Base-by-base conservation (phyloP, 2,329 filamentous ascomycete species). In the Metarhizium robertsii region DNA sequence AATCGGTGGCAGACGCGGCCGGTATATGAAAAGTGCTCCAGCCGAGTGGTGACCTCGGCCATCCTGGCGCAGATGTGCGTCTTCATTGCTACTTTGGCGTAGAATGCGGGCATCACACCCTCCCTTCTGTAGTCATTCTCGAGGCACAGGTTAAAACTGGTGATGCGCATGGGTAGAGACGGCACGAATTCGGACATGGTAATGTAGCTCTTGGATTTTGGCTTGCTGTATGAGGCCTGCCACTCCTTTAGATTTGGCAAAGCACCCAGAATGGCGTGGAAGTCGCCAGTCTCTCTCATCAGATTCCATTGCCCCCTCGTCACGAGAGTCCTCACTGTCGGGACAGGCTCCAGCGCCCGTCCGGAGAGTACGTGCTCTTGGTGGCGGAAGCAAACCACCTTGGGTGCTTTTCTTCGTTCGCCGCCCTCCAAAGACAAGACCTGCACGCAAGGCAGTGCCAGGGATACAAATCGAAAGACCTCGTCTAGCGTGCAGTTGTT, bases 271-370 rank as follows among this genome's bases (percentile, higher is more conserved):
- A 91, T 77, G 53, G 75, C 76, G 55, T 76, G 70, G 69, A 87
- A 90, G 66, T 90, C 85, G 18, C 74, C 71, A 47, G 80, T 72
- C 16, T 78, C 74, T 50, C 87, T 77, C 67, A 89, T 86, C 32
- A 90, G 75, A 64, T 90, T 90, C 87, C 87, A 91, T 61, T 89
- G 85, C 6, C 87, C 87, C 62, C 86, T 84, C 68, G 86, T 86
- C 47, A 90, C 80, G 20, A 90, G 75, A 0, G 85, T 88, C 53
- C 79, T 78, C 36, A 90, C 78, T 2, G 8, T 78, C 74, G 7
- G 83, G 67, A 32, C 66, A 62, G 60, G 71, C 65, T 65, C 60
- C 36, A 64, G 62, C 1, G 64, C 47, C n/a, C 57, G 53, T 40
- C 62, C 55, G 20, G 55, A 53, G 49, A 57, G 59, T 32, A 60